These are phyloP conservation scores for Leccinum longicurvipes DNA, from an alignment of 768 basidiomycete species.

Conservation along the genomic window DNA sequence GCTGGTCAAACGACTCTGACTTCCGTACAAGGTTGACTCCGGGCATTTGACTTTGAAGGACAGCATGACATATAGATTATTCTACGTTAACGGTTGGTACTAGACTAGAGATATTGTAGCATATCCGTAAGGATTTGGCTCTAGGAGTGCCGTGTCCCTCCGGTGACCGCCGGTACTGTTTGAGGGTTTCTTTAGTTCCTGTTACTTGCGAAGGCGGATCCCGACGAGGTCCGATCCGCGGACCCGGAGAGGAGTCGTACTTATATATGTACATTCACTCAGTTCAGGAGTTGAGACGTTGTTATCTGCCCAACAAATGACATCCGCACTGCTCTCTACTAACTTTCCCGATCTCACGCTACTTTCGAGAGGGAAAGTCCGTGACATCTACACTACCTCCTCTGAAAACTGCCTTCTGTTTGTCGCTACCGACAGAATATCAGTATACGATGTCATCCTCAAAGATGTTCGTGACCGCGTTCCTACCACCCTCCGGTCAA, in stretches of 20 bases:
- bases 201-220: neutral
- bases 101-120: slow-evolving; percentile 17
- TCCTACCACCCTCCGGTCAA: neutral
- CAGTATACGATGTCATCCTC: slow-evolving; percentile 94
- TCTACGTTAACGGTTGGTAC: neutral
- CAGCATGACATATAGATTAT: slow-evolving; percentile 13
- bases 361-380: slow-evolving; percentile 90
- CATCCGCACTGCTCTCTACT: slow-evolving; percentile 47
- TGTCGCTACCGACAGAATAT: slow-evolving; percentile 93
- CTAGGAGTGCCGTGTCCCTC: slow-evolving; percentile 6
- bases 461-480: slow-evolving; percentile 65
- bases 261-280: neutral
- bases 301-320: slow-evolving; percentile 15
- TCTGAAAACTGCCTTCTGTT: slow-evolving; percentile 77
- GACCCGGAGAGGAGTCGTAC: neutral
- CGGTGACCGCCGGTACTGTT: slow-evolving; percentile 10
- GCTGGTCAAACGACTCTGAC: slow-evolving; percentile 12
- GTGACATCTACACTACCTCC: slow-evolving; percentile 85
- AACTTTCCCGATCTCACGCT: slow-evolving; percentile 62
- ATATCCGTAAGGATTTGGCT: slow-evolving; percentile 9
- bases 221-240: neutral
- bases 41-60: slow-evolving; percentile 34
- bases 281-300: neutral
- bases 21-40: slow-evolving; percentile 45
- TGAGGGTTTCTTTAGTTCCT: neutral